Conservation (phyloP, 441 rosid genomes). For the Capsella rubella region DNA sequence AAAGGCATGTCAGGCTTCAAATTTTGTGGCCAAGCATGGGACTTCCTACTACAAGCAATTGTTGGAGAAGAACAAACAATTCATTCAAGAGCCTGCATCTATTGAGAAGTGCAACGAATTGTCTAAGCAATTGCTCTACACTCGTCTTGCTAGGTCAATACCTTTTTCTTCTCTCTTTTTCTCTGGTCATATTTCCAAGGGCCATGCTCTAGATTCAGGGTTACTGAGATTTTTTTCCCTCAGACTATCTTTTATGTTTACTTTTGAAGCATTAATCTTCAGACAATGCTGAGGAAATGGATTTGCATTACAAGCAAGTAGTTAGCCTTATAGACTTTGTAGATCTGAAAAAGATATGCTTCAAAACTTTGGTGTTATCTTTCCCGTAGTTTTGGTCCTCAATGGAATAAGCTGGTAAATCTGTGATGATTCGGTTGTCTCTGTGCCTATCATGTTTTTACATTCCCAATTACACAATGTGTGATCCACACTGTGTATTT, state of each 20-base stretch:
- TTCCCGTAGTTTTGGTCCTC: not conserved
- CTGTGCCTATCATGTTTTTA: not conserved
- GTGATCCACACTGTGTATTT: not conserved
- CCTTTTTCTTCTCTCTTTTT: slow-evolving; percentile 13
- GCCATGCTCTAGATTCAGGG: not conserved
- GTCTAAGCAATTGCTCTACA: slow-evolving; percentile 72
- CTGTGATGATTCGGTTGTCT: not conserved
- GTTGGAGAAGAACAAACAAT: slow-evolving; percentile 77
- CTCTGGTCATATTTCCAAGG: not conserved
- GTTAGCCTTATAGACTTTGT: not conserved
- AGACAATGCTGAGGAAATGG: not conserved
- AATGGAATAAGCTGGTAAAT: not conserved
- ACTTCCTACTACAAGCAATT: slow-evolving; percentile 67
- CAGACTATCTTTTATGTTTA: not conserved
- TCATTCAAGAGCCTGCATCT: slow-evolving; percentile 72
- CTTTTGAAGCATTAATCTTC: not conserved
- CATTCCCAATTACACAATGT: not conserved
- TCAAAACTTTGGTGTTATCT: not conserved
- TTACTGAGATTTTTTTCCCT: not conserved
- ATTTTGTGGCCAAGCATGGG: slow-evolving; percentile 66
- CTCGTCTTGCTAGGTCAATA: slow-evolving; percentile 77
- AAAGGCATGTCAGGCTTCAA: slow-evolving; percentile 71
- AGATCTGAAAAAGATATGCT: not conserved
- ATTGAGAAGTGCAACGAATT: slow-evolving; percentile 65
- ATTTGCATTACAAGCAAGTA: not conserved